These are phyloP conservation scores for Margaritispora aquatica DNA, from an alignment of 495 filamentous ascomycete species.

Conservation along the genomic window DNA sequence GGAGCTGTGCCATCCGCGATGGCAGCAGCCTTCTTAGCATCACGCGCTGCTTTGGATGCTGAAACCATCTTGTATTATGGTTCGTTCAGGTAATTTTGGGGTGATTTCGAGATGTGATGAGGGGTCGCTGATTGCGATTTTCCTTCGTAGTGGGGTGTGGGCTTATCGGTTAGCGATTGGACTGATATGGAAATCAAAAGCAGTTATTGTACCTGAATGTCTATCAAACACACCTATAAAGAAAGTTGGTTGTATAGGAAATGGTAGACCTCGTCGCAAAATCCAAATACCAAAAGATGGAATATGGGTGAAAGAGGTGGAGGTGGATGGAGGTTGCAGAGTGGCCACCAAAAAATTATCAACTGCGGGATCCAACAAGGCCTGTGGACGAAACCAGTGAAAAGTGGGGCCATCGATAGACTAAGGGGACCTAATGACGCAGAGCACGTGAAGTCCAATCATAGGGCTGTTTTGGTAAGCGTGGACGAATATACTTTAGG, in stretches of 20 bases:
- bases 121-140: background rate
- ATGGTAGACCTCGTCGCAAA: too few relatives aligned
- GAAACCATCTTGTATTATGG: constrained; percentile 62
- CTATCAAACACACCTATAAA: too few relatives aligned
- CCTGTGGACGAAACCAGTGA: background rate
- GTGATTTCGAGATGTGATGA: background rate
- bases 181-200: background rate
- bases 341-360: too few relatives aligned
- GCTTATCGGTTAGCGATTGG: background rate
- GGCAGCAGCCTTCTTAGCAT: constrained; percentile 71
- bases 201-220: too few relatives aligned
- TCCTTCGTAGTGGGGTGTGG: background rate
- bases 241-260: too few relatives aligned
- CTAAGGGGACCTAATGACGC: background rate
- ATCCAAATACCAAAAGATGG: too few relatives aligned
- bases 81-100: background rate
- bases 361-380: too few relatives aligned
- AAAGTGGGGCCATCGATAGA: background rate
- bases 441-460: background rate
- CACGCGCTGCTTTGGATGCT: constrained; percentile 93
- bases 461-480: background rate
- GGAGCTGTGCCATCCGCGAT: constrained; percentile 61
- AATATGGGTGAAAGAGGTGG: too few relatives aligned
- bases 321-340: too few relatives aligned
- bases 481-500: too few relatives aligned